phyloP scores from a whole-genome alignment of 495 filamentous ascomycete species.

The Trichocladium antarcticum region DNA sequence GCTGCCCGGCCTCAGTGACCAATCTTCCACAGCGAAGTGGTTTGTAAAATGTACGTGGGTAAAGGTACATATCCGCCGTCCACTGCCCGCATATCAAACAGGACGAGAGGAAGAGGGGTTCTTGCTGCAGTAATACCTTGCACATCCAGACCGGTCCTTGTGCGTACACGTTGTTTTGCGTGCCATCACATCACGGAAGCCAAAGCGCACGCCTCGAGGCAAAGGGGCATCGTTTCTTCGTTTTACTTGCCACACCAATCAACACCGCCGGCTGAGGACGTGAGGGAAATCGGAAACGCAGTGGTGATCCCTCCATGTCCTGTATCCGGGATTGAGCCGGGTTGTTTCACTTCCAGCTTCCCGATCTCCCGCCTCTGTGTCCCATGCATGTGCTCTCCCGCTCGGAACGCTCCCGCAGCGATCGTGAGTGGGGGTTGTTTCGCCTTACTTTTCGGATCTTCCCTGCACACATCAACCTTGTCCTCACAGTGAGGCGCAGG shows the following conservation, averaged over 20 bases:
- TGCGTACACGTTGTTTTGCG: not conserved
- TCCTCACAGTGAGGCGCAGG: not conserved
- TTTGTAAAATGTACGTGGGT: too few relatives aligned
- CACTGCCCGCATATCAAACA: not conserved
- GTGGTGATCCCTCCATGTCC: not conserved
- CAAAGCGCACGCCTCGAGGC: not conserved
- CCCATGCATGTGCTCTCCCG: not conserved
- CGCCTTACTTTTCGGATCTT: not conserved
- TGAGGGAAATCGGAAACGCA: not conserved
- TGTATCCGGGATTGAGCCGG: conserved; percentile 1
- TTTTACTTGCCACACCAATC: not conserved
- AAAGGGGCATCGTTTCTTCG: not conserved
- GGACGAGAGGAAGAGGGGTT: not conserved
- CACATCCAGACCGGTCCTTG: conserved; percentile 3
- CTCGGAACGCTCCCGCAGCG: not conserved
- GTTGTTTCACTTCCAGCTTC: not conserved
- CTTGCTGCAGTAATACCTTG: conserved; percentile 1
- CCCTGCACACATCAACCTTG: not conserved
- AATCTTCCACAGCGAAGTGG: not conserved
- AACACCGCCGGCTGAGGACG: not conserved
- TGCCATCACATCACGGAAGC: too few relatives aligned
- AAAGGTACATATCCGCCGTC: not conserved
- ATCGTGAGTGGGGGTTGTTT: conserved; percentile 1
- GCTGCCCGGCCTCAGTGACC: not conserved
- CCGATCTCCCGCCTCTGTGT: not conserved